These are phyloP conservation scores for Hygrophorus russula DNA, from an alignment of 768 basidiomycete genomes.

Conservation along the genomic window DNA sequence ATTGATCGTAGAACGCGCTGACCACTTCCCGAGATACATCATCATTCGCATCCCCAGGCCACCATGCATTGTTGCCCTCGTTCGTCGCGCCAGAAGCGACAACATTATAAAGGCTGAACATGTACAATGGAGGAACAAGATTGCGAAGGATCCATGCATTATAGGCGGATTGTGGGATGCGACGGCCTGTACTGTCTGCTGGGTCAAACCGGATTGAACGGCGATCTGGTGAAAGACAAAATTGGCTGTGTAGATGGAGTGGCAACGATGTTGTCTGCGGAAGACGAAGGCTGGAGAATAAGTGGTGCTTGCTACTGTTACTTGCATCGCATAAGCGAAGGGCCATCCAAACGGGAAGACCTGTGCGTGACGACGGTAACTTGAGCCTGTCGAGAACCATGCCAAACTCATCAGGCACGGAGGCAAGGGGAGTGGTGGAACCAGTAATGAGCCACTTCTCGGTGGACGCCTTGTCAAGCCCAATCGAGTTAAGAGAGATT, in stretches of 20 bases:
- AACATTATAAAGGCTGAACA: conserved; percentile 23
- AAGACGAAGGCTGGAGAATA: conserved; percentile 36
- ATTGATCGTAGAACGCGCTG: neutral
- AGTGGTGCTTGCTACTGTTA: conserved; percentile 9
- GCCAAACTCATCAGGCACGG: conserved; percentile 1
- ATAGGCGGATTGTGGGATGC: conserved; percentile 19
- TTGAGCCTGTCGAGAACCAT: conserved; percentile 3
- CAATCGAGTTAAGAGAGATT: neutral
- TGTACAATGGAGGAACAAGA: conserved; percentile 26
- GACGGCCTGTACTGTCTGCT: conserved; percentile 7
- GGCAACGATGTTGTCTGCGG: conserved; percentile 28
- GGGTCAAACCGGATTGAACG: conserved; percentile 31
- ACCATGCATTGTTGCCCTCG: conserved; percentile 18
- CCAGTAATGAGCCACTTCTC: conserved; percentile 6
- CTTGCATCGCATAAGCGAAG: neutral
- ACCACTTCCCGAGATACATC: neutral
- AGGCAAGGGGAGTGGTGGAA: conserved; percentile 2
- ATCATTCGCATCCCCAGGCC: conserved; percentile 19
- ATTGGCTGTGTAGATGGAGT: conserved; percentile 34
- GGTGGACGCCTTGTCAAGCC: neutral
- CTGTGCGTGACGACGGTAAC: conserved; percentile 17
- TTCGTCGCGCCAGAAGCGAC: conserved; percentile 11
- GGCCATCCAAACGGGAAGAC: conserved; percentile 18
- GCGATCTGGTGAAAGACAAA: conserved; percentile 34
- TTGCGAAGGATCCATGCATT: conserved; percentile 31